phyloP scores from a whole-genome alignment of 805 yeast species.

The Candida ficus region DNA sequence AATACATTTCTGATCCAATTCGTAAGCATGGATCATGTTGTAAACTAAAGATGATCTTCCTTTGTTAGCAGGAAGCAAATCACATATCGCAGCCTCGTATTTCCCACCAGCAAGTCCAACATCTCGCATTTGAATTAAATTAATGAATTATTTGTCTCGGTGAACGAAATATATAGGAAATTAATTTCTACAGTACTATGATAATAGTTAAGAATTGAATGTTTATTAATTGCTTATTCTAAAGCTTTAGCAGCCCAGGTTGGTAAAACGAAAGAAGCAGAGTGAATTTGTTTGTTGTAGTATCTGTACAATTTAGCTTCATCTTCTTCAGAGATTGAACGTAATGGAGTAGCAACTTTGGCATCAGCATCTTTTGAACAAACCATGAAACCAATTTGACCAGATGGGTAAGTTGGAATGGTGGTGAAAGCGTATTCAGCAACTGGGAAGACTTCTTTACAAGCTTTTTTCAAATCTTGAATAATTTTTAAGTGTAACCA shows the following conservation, averaged over 20 bases:
- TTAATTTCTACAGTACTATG: too few relatives aligned
- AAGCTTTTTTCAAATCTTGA: constrained; percentile 74
- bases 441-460: constrained; percentile 81
- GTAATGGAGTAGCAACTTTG: constrained; percentile 62
- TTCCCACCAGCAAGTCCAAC: constrained; percentile 2
- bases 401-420: constrained; percentile 96
- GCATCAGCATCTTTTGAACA: constrained; percentile 72
- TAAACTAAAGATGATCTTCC: constrained; percentile 44
- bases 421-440: constrained; percentile 89
- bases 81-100: constrained; percentile 23
- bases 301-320: constrained; percentile 68
- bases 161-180: too few relatives aligned
- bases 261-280: constrained; percentile 87
- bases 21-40: constrained; percentile 37
- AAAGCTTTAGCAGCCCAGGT: constrained; percentile 72
- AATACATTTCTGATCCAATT: constrained; percentile 27
- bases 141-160: neutral
- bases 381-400: constrained; percentile 97
- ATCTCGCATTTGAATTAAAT: neutral
- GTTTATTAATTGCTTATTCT: constrained; percentile 15
- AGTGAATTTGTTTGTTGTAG: constrained; percentile 80
- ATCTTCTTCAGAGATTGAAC: constrained; percentile 56
- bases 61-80: constrained; percentile 47
- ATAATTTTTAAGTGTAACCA: constrained; percentile 89
- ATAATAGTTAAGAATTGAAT: neutral